A percentile compares a stretch with the other conserved stretches of the same genome.
Evolutionary conservation across 371 early-diverging fungal species (phyloP).

Genomic region (Zychaea mexicana): DNA sequence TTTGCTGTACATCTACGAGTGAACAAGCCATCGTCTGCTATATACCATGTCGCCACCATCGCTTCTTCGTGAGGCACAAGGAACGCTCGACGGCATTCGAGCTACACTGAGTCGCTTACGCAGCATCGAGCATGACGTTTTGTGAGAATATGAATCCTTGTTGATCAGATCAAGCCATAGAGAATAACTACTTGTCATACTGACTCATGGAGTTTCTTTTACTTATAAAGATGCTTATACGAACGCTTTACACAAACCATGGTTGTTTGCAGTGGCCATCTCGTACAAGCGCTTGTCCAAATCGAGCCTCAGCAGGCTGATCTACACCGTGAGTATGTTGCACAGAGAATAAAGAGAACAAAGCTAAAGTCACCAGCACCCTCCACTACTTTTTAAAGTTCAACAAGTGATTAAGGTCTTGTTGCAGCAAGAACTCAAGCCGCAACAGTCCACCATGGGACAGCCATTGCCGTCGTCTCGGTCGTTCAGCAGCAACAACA

Average conservation of each 20-base stretch:
- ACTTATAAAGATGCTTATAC: background rate
- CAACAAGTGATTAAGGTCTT: background rate
- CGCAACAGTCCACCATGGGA: background rate
- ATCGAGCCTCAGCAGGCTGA: background rate
- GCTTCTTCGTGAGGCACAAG: background rate
- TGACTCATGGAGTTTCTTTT: too few relatives aligned
- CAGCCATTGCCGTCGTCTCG: too few relatives aligned
- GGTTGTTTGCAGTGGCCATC: background rate
- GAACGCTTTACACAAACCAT: background rate
- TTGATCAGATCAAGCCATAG: background rate
- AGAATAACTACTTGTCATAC: background rate
- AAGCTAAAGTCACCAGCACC: background rate
- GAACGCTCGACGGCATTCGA: background rate
- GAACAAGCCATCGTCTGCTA: background rate
- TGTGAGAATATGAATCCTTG: background rate
- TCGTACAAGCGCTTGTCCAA: slow-evolving; percentile 2
- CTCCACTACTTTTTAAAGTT: background rate
- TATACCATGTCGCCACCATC: background rate
- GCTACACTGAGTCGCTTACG: background rate
- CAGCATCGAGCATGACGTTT: background rate
- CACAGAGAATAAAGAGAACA: background rate
- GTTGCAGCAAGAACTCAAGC: background rate
- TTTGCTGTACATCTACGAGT: too few relatives aligned
- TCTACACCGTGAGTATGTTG: slow-evolving; percentile 6
- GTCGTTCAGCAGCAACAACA: too few relatives aligned